Base-by-base conservation (phyloP, 805 yeast genomes). In the Lipomyces lipofer region DNA sequence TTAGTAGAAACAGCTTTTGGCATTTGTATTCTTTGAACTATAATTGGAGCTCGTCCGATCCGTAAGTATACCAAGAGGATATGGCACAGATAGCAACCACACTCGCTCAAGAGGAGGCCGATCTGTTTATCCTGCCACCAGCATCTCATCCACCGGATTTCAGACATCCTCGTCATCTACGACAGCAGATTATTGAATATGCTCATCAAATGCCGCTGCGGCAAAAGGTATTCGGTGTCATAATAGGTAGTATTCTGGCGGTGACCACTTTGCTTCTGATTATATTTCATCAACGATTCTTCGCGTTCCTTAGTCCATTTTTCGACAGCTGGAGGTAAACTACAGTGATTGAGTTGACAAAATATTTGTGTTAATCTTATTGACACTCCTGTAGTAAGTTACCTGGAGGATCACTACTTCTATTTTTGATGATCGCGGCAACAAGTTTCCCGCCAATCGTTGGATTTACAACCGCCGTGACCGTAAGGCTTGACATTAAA, bases 391-490 rank as follows among this genome's bases (percentile, higher is more conserved):
- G 40, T 21, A 59, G 66, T 19, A 60, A 60, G 30, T 60, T 69
- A 51, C 64, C 63, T 21, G 67, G 67, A 17, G 74, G 75, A 40
- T 66, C 71, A 59, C 54, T 71, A 2, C 55, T 73, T 2, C 60
- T 91, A 53, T 78, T 83, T 48, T 15, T 69, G 3, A 67, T 84
- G 43, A 70, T 90, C 2, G 79, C 85, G 60, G 25, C 77, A 1
- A 90, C 91, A 3, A 83, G 94, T 0, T 91, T 92, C 73, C 98
- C 99, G 1, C 99, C 98, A 1, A 60, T 92, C 62, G 69, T 89
- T 30, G 99, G 99, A 1, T 91, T 84, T 71, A 78, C 92, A 3
- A 76, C 84, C 9, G 54, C 52, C 4, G 54, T 64, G 13, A 63
- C 66, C 10, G 63, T 60, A 51, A 24, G 62, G 17, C 3, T 10